Percentiles rank a stretch among this genome's conserved stretches.
Evolutionary conservation across 805 yeast genomes (phyloP).

Genomic region (Saccharomycopsis amapae): DNA sequence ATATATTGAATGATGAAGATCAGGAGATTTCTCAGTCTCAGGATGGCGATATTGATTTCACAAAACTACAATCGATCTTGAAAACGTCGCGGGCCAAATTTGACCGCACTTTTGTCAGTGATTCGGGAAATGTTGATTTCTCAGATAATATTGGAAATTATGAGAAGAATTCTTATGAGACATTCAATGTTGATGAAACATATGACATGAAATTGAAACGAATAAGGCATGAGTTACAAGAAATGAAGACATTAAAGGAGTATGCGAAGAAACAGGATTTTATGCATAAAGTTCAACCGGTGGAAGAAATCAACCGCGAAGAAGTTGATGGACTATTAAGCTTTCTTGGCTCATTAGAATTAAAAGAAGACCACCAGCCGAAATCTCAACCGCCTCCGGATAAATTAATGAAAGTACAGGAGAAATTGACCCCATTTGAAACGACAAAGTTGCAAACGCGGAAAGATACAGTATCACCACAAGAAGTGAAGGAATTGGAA

Average conservation of each 20-base stretch:
- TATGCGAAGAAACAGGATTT: not conserved
- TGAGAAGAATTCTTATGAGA: conserved; percentile 4
- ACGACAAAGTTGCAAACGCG: not conserved
- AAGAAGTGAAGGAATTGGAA: conserved; percentile 17
- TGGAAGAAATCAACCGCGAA: conserved; percentile 15
- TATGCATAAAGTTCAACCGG: conserved; percentile 18
- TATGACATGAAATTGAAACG: conserved; percentile 17
- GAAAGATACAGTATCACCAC: conserved; percentile 7
- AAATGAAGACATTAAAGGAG: conserved; percentile 11
- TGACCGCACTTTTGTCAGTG: conserved; percentile 4
- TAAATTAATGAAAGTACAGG: not conserved
- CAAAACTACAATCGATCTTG: conserved; percentile 6
- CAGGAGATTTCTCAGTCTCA: not conserved
- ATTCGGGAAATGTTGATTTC: conserved; percentile 11
- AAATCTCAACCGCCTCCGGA: not conserved
- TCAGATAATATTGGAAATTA: conserved; percentile 16
- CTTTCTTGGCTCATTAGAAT: not conserved
- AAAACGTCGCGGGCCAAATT: conserved; percentile 5
- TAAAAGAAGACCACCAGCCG: not conserved
- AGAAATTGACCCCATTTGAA: not conserved
- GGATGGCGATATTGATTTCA: conserved; percentile 7
- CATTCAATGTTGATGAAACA: conserved; percentile 17
- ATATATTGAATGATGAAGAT: not conserved
- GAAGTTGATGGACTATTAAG: conserved; percentile 6
- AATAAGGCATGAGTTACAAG: conserved; percentile 18